These are phyloP conservation scores for Boletus rubropictus DNA, from an alignment of 768 basidiomycete genomes.

Conservation along the genomic window DNA sequence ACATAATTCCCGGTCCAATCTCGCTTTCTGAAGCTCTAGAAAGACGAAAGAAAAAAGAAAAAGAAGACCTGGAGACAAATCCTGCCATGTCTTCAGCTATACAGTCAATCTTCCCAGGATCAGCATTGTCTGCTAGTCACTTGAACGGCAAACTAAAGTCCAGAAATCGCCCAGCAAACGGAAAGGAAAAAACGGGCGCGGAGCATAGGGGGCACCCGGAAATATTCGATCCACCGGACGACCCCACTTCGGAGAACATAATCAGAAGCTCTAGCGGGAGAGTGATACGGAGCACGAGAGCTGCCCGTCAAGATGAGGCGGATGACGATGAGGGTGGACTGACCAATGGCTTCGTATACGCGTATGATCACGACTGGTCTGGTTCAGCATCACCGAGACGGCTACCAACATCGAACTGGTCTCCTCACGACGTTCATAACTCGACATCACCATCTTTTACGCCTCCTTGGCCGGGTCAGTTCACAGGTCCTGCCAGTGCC, in stretches of 20 bases:
- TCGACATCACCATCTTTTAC: conserved; percentile 20
- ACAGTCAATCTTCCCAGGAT: conserved; percentile 24
- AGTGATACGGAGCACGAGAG: conserved; percentile 29
- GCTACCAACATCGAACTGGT: conserved; percentile 7
- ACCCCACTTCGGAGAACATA: conserved; percentile 13
- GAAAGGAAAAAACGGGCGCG: conserved; percentile 29
- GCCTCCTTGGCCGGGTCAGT: conserved; percentile 33
- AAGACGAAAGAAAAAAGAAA: conserved; percentile 47
- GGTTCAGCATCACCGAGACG: conserved; percentile 23
- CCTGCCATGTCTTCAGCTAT: conserved; percentile 43
- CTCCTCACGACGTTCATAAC: conserved; percentile 21
- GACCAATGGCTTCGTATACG: conserved; percentile 20
- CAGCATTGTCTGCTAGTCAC: conserved; percentile 15
- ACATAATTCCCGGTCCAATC: conserved; percentile 61
- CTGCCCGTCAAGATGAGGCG: conserved; percentile 21
- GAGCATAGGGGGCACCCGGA: conserved; percentile 20
- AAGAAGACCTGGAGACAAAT: conserved; percentile 53
- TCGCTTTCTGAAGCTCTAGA: conserved; percentile 55
- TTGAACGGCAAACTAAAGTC: conserved; percentile 35
- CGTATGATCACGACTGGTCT: conserved; percentile 22
- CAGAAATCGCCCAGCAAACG: conserved; percentile 35
- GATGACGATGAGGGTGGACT: conserved; percentile 20
- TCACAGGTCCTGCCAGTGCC: conserved; percentile 47
- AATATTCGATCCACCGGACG: conserved; percentile 18
- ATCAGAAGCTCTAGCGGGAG: conserved; percentile 29